Conservation (phyloP, 495 filamentous ascomycete genomes). For the Hypoxylon lienhwacheense region DNA sequence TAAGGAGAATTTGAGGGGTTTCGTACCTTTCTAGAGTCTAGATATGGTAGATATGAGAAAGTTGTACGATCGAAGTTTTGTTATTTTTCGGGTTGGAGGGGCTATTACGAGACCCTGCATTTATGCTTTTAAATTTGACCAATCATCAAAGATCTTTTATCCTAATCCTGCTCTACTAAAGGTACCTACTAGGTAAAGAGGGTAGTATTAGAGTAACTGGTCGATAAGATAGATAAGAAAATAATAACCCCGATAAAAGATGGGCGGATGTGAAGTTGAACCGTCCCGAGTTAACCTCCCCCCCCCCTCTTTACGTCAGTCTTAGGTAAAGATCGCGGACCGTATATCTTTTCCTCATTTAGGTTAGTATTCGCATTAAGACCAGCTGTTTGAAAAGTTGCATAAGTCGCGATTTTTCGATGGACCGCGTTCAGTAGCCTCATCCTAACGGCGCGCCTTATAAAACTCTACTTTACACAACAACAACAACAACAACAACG, state of each 20-base stretch:
- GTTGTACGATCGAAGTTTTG: too few relatives aligned
- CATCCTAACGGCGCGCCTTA: conserved; percentile 3
- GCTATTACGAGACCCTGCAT: conserved; percentile 25
- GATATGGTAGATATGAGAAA: too few relatives aligned
- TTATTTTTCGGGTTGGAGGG: conserved; percentile 27
- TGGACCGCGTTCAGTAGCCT: conserved; percentile 19
- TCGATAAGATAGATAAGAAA: too few relatives aligned
- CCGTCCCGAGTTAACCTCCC: too few relatives aligned
- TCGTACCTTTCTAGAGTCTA: background rate
- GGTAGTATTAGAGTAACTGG: too few relatives aligned
- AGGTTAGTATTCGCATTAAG: conserved; percentile 1
- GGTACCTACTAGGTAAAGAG: too few relatives aligned
- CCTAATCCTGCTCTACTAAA: conserved; percentile 7
- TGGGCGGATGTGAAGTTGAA: conserved; percentile 19
- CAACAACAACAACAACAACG: too few relatives aligned
- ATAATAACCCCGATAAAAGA: too few relatives aligned
- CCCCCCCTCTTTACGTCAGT: conserved; percentile 18
- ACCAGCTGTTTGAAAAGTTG: conserved; percentile 30
- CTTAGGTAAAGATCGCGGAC: conserved; percentile 6
- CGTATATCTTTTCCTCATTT: background rate
- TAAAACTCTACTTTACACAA: background rate
- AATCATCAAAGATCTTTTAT: conserved; percentile 8
- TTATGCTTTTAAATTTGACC: conserved; percentile 4
- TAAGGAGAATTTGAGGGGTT: conserved; percentile 20
- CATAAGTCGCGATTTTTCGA: conserved; percentile 23